A percentile compares a stretch with the other conserved stretches of the same genome.
phyloP scores from a whole-genome alignment of 176 grass and related monocot species.

The Secale cereale region DNA sequence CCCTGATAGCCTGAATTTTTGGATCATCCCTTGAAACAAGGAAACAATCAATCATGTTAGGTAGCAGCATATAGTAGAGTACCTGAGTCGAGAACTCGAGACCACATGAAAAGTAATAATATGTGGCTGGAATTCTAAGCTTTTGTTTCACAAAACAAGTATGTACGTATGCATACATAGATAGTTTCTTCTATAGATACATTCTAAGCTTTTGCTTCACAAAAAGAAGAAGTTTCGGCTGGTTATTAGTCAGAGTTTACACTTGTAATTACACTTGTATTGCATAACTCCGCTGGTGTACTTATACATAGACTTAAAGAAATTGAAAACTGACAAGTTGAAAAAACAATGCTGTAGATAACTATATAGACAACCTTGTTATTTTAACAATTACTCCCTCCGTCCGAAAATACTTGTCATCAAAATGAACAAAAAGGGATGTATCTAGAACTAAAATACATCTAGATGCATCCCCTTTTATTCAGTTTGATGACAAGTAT shows the following conservation, averaged over 20 bases:
- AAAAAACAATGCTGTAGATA: neutral
- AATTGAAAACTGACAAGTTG: neutral
- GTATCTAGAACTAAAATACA: too few species aligned
- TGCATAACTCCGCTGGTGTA: neutral
- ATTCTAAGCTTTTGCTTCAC: neutral
- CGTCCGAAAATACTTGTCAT: too few species aligned
- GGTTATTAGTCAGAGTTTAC: neutral
- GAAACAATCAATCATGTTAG: conserved; percentile 26
- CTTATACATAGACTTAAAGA: neutral
- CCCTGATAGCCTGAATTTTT: conserved; percentile 72
- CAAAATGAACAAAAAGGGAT: too few species aligned
- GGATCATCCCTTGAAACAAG: conserved; percentile 65
- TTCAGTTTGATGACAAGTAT: too few species aligned
- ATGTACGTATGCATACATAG: neutral
- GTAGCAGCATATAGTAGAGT: conserved; percentile 7
- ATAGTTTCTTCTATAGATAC: too few species aligned
- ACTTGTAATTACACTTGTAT: neutral
- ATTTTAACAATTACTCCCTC: neutral
- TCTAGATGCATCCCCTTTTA: too few species aligned
- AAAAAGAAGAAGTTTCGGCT: too few species aligned
- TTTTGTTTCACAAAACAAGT: conserved; percentile 26
- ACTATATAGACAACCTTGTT: neutral
- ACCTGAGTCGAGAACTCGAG: conserved; percentile 8
- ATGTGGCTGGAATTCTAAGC: neutral
- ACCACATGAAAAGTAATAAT: conserved; percentile 7